Evolutionary conservation across 2,329 filamentous ascomycete species (phyloP).

Genomic region (Penicillium brevicompactum): DNA sequence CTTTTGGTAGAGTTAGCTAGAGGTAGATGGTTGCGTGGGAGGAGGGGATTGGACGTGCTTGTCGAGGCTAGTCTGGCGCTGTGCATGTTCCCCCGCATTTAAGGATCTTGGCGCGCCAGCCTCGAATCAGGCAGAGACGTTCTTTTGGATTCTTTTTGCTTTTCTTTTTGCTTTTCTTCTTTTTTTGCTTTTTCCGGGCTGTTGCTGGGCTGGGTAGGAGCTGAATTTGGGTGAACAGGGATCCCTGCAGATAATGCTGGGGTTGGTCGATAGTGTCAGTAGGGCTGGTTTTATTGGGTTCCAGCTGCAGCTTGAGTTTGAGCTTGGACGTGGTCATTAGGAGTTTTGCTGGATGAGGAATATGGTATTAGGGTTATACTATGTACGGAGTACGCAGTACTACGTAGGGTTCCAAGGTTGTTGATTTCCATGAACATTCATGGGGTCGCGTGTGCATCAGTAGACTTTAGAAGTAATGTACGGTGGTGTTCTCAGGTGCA

Average conservation of each 20-base stretch:
- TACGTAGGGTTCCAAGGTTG: neutral
- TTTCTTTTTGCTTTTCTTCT: neutral
- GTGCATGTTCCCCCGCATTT: constrained; percentile 7
- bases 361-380: too few relatives aligned
- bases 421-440: neutral
- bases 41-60: neutral
- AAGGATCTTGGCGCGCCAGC: neutral
- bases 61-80: neutral
- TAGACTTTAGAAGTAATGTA: too few relatives aligned
- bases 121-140: neutral
- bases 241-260: neutral
- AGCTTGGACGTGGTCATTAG: neutral
- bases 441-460: too few relatives aligned
- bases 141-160: neutral
- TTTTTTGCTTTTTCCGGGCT: neutral
- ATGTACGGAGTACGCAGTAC: too few relatives aligned
- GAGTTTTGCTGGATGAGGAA: too few relatives aligned
- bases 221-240: neutral
- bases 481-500: too few relatives aligned
- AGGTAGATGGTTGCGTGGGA: neutral
- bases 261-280: neutral
- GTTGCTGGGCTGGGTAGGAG: constrained; percentile 2
- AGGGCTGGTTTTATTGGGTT: neutral
- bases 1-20: too few relatives aligned
- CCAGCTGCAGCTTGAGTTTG: neutral